Percentiles rank a stretch among this genome's conserved stretches.
Conservation (phyloP, 768 basidiomycete genomes). For the Lactarius psammicola region DNA sequence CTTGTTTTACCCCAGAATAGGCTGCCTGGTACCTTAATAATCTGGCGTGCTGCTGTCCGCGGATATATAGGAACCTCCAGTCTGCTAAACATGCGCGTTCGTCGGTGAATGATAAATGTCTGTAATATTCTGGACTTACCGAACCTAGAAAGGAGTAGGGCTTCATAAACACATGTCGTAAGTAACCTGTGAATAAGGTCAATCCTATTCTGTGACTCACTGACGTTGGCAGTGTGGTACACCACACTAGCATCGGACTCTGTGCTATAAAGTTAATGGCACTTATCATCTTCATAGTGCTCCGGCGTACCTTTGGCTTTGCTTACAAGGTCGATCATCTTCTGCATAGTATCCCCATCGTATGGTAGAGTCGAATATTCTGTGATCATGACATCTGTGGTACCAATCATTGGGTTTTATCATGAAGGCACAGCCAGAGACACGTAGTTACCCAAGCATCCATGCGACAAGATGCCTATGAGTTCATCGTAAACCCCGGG, state of each 20-base stretch:
- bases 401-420: not conserved
- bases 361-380: not conserved
- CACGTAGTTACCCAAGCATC: slow-evolving; percentile 41
- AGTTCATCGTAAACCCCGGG: slow-evolving; percentile 32
- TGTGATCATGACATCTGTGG: not conserved
- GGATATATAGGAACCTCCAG: not conserved
- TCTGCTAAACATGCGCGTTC: not conserved
- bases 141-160: not conserved
- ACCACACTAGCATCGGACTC: not conserved
- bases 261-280: not conserved
- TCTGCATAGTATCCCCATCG: not conserved
- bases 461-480: slow-evolving; percentile 38
- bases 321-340: not conserved
- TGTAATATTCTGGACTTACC: not conserved
- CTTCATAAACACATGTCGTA: not conserved
- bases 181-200: too few relatives aligned
- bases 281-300: too few relatives aligned
- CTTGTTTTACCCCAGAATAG: not conserved
- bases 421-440: not conserved
- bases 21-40: not conserved
- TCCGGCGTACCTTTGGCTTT: not conserved
- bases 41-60: not conserved
- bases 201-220: not conserved
- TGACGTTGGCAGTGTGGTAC: not conserved
- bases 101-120: not conserved